Base-by-base conservation (phyloP, 2,329 filamentous ascomycete genomes). In the Thelonectria rubi region DNA sequence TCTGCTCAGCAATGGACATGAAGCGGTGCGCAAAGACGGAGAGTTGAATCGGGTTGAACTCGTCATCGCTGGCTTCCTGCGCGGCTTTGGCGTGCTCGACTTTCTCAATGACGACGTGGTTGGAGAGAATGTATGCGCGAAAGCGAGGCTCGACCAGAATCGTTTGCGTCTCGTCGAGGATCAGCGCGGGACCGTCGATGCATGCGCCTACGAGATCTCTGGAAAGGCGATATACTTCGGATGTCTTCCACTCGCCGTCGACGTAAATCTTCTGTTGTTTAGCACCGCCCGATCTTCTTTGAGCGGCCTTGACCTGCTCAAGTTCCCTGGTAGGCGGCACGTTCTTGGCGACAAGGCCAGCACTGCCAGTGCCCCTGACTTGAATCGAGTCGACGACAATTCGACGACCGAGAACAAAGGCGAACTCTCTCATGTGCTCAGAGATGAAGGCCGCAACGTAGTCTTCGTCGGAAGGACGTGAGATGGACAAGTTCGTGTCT, bases 1-100 rank as follows among this genome's bases (percentile, higher is more conserved):
- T 86, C 63, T 86, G 84, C 61, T 86, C 84, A 0, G 84, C 84
- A 18, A 86, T 85, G 3, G 82, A 81, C 84, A 86, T 86, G 75
- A 86, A 86, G 0, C 84, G 77, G 65, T 86, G 82, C 0, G 81
- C 82, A 56, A 86, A 86, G 45, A 86, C 81, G 11, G 80, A 84
- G 2, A 86, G 78, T 32, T 81, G 76, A 42, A 86, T 84, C 0
- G 84, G 84, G 60, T 83, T 80, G 30, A 83, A 50, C 1, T 11
- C 43, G 1, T 58, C 48, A 2, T 48, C 17, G 1, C 40, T 4
- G 1, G 59, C 54, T 34, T 57, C 48, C 17, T 49, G 53, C 6
- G 15, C 24, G 7, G 24, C 15, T 37, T 37, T 26, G 17, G n/a
- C 30, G 3, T 50, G 8, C 8, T 56, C 46, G 7, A 56, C 49